Evolutionary conservation across 2,329 filamentous ascomycete species (phyloP).

Genomic region (Curvularia lunata): DNA sequence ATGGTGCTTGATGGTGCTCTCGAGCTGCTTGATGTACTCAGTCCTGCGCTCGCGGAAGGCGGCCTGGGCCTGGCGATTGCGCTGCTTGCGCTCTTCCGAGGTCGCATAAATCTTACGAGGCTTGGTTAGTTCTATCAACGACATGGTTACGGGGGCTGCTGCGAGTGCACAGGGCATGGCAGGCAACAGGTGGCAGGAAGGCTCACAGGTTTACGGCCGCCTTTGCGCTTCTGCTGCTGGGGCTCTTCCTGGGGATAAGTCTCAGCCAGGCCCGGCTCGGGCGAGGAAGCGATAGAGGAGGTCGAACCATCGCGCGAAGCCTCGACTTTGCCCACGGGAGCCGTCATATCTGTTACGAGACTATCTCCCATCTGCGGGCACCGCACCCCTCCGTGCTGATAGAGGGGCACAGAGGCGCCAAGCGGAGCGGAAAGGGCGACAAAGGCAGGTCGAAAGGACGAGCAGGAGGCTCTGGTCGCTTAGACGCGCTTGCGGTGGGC

Average conservation of each 20-base stretch:
- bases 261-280: slow-evolving; percentile 53
- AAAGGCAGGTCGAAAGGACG: slow-evolving; percentile 28
- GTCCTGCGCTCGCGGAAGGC: slow-evolving; percentile 96
- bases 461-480: slow-evolving; percentile 40
- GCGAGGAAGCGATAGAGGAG: slow-evolving; percentile 57
- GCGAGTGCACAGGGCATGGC: slow-evolving; percentile 32
- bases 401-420: slow-evolving; percentile 48
- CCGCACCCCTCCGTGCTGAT: slow-evolving; percentile 51
- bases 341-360: slow-evolving; percentile 53
- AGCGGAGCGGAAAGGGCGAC: slow-evolving; percentile 45
- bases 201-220: slow-evolving; percentile 93
- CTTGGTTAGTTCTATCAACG: slow-evolving; percentile 50
- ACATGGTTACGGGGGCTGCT: slow-evolving; percentile 36
- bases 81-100: slow-evolving; percentile 96
- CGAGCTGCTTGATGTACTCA: slow-evolving; percentile 99
- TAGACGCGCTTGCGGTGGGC: slow-evolving; percentile 47
- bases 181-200: slow-evolving; percentile 29
- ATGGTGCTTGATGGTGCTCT: slow-evolving; percentile 96
- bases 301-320: slow-evolving; percentile 54
- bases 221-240: slow-evolving; percentile 85
- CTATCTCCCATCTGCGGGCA: slow-evolving; percentile 59
- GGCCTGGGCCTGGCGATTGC: slow-evolving; percentile 95
- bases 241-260: slow-evolving; percentile 54
- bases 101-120: slow-evolving; percentile 89
- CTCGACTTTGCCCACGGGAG: slow-evolving; percentile 55